Percentiles rank a stretch among this genome's conserved stretches.
Conservation (phyloP, 2,329 filamentous ascomycete species). For the Alternaria sp. region DNA sequence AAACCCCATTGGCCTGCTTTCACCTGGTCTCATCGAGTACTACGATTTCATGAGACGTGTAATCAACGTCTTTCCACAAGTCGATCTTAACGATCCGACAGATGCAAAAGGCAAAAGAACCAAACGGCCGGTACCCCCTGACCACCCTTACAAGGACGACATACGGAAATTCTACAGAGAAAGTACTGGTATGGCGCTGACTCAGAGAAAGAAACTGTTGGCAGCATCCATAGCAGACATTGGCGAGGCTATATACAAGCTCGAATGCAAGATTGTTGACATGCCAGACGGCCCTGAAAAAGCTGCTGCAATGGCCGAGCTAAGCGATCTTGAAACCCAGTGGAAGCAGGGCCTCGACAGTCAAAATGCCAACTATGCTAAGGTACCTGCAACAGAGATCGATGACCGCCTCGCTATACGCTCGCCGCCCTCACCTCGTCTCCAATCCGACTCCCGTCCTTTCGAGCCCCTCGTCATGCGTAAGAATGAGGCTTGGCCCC, state of each 20-base stretch:
- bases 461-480: constrained; percentile 71
- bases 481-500: constrained; percentile 71
- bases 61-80: constrained; percentile 17
- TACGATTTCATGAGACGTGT: constrained; percentile 10
- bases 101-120: neutral
- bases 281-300: constrained; percentile 30
- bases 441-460: constrained; percentile 70
- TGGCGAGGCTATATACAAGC: constrained; percentile 33
- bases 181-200: constrained; percentile 4
- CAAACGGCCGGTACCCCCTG: neutral
- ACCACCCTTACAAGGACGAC: constrained; percentile 12
- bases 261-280: constrained; percentile 35
- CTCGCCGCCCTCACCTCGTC: constrained; percentile 22
- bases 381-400: constrained; percentile 15
- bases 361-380: constrained; percentile 8
- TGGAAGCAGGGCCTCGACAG: constrained; percentile 9
- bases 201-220: constrained; percentile 2
- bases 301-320: constrained; percentile 37
- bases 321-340: constrained; percentile 43
- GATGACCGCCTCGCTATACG: constrained; percentile 40
- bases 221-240: constrained; percentile 29
- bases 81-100: constrained; percentile 6
- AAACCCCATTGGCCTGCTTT: constrained; percentile 24
- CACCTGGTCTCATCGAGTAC: constrained; percentile 10
- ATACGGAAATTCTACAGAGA: neutral